A percentile compares a stretch with the other conserved stretches of the same genome.
Evolutionary conservation across 345 rosid genomes (phyloP).

Genomic region (Orychophragmus violaceus): DNA sequence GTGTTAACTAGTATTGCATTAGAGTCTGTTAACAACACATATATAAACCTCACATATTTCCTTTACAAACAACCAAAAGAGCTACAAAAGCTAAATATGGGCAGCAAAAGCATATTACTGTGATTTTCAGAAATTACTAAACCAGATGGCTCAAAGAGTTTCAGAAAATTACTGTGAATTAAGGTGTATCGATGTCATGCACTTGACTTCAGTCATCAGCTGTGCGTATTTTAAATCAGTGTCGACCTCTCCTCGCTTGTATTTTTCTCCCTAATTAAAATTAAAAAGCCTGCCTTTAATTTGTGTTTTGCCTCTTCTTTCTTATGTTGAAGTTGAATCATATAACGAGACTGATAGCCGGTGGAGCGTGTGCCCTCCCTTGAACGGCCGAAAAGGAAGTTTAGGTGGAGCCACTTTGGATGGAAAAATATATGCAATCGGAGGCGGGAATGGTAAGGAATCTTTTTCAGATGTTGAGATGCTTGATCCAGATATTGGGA

Average conservation of each 20-base stretch:
- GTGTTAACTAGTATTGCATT: not conserved
- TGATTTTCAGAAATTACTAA: not conserved
- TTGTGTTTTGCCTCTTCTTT: conserved; percentile 7
- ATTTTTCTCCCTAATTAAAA: not conserved
- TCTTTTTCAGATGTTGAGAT: conserved; percentile 72
- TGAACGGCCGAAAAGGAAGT: conserved; percentile 48
- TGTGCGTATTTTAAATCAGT: not conserved
- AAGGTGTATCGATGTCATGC: not conserved
- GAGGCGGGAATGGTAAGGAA: conserved; percentile 55
- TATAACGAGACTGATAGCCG: conserved; percentile 43
- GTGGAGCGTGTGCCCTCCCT: conserved; percentile 55
- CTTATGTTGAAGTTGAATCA: conserved; percentile 52
- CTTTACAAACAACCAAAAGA: not conserved
- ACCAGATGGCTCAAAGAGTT: not conserved
- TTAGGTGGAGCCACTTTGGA: conserved; percentile 54
- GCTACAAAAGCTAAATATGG: not conserved
- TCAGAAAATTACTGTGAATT: not conserved
- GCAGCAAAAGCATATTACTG: conserved; percentile 1
- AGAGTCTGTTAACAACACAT: not conserved
- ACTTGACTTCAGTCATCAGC: not conserved
- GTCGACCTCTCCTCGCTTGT: not conserved
- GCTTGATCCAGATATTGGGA: conserved; percentile 67
- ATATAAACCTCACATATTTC: not conserved
- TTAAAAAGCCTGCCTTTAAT: conserved; percentile 1
- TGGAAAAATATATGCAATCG: conserved; percentile 58